Evolutionary conservation across 106 monocot species (phyloP).

Genomic region (Phalaenopsis aphrodite): DNA sequence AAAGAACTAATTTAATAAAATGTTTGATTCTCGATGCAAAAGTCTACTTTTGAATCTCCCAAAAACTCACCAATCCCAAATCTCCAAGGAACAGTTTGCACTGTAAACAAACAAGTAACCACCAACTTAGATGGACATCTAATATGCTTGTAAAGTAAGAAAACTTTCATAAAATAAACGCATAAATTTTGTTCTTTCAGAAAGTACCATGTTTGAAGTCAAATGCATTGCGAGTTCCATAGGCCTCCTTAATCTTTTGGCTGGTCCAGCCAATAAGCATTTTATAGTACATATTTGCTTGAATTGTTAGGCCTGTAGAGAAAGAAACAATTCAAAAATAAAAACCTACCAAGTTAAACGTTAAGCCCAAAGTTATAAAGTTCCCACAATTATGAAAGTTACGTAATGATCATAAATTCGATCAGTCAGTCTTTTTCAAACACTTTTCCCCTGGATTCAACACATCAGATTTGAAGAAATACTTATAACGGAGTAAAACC

Average conservation of each 20-base stretch:
- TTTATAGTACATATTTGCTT: constrained; percentile 98
- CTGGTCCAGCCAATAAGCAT: constrained; percentile 96
- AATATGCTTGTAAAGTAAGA: constrained; percentile 1
- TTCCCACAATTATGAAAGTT: background rate
- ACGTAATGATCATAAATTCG: background rate
- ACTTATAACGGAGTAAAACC: background rate
- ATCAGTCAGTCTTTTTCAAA: background rate
- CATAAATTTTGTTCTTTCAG: background rate
- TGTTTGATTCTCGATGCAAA: background rate
- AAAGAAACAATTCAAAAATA: background rate
- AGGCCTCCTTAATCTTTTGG: constrained; percentile 80
- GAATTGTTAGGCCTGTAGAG: constrained; percentile 72
- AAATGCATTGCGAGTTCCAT: constrained; percentile 57
- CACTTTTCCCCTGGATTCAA: background rate
- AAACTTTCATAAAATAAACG: background rate
- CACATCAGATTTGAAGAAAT: background rate
- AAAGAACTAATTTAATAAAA: background rate
- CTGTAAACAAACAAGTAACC: background rate
- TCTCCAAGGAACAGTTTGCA: background rate
- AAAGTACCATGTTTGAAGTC: constrained; percentile 92
- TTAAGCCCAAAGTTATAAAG: background rate
- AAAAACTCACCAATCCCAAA: background rate
- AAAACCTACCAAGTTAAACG: background rate
- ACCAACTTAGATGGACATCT: background rate
- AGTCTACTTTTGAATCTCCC: background rate